Percentiles rank a stretch among this genome's conserved stretches.
These are phyloP conservation scores for Postia placenta DNA, from an alignment of 768 basidiomycete genomes.

Conservation along the genomic window DNA sequence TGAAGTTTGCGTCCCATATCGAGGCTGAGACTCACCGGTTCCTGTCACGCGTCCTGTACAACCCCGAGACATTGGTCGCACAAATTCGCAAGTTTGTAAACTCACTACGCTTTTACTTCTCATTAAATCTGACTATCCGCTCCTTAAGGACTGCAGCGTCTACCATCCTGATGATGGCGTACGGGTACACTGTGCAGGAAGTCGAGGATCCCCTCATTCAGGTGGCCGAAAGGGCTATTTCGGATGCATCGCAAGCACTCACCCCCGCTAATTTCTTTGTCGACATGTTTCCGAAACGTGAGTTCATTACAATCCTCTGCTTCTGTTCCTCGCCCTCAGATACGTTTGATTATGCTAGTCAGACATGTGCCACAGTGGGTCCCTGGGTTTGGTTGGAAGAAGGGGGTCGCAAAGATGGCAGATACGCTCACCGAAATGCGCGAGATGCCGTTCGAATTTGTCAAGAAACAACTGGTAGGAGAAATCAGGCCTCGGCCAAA, in stretches of 20 bases:
- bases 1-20: conserved; percentile 22
- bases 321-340: background rate
- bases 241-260: conserved; percentile 19
- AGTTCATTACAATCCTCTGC: conserved; percentile 3
- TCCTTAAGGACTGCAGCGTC: conserved; percentile 23
- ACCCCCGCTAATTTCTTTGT: conserved; percentile 25
- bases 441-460: conserved; percentile 26
- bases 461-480: conserved; percentile 28
- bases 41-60: conserved; percentile 22
- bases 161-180: conserved; percentile 23
- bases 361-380: conserved; percentile 34
- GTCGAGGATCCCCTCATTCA: conserved; percentile 33
- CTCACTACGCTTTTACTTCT: background rate
- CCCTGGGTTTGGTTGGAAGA: conserved; percentile 32
- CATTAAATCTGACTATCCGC: background rate
- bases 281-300: conserved; percentile 24
- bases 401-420: conserved; percentile 15
- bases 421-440: conserved; percentile 18
- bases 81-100: conserved; percentile 26
- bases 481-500: background rate
- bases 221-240: conserved; percentile 27
- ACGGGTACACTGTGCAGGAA: conserved; percentile 22
- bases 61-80: conserved; percentile 18
- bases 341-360: conserved; percentile 21
- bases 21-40: conserved; percentile 26